phyloP scores from a whole-genome alignment of 129 eudicot species.

The Artemisia argyi region DNA sequence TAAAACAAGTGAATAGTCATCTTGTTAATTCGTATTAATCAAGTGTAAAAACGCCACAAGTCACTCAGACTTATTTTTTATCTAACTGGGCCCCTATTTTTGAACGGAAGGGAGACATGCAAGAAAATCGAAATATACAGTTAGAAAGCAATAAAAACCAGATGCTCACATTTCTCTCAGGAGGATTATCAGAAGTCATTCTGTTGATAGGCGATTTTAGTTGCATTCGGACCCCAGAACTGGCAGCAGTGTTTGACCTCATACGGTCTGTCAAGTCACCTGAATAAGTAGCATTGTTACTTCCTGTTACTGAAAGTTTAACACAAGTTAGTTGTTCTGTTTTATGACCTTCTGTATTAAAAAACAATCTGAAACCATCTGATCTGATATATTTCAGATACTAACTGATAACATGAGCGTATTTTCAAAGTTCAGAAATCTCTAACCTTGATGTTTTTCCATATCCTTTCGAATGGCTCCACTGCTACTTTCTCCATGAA shows the following conservation, averaged over 20 bases:
- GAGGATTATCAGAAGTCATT: slow-evolving; percentile 55
- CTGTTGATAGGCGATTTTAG: slow-evolving; percentile 60
- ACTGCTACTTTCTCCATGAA: slow-evolving; percentile 78
- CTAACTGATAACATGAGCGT: not conserved
- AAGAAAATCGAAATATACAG: not conserved
- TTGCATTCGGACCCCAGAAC: slow-evolving; percentile 74
- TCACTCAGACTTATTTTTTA: not conserved
- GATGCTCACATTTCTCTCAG: slow-evolving; percentile 58
- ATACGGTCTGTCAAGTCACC: slow-evolving; percentile 62
- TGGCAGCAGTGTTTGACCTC: slow-evolving; percentile 58
- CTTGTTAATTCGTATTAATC: not conserved
- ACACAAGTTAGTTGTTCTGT: slow-evolving; percentile 18
- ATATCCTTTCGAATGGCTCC: slow-evolving; percentile 62
- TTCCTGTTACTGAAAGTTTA: slow-evolving; percentile 34
- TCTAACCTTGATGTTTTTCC: slow-evolving; percentile 79
- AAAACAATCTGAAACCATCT: slow-evolving; percentile 7
- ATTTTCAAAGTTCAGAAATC: slow-evolving; percentile 12
- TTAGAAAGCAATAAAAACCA: not conserved
- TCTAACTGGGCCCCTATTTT: no score
- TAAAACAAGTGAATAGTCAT: not conserved
- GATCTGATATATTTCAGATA: not conserved
- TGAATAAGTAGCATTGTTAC: slow-evolving; percentile 53
- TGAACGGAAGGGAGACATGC: not conserved
- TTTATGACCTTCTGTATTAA: slow-evolving; percentile 18
- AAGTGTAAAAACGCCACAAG: slow-evolving; percentile 4